These are phyloP conservation scores for Geranium brycei DNA, from an alignment of 345 rosid species.

Conservation along the genomic window DNA sequence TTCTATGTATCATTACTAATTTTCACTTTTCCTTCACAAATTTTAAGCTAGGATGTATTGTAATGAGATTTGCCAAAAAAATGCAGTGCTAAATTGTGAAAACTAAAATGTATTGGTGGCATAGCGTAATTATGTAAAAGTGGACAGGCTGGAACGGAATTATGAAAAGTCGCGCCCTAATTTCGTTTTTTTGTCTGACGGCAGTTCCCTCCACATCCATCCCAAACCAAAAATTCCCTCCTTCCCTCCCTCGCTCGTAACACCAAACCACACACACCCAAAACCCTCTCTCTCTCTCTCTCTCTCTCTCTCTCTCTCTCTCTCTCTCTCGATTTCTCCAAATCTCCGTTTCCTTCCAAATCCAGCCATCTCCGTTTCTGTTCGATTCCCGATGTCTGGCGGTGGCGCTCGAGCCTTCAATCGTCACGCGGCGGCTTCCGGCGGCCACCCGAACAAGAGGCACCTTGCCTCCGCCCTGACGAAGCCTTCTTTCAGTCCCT, in stretches of 20 bases:
- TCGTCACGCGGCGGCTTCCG: constrained; percentile 19
- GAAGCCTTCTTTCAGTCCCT: constrained; percentile 60
- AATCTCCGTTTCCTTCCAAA: not conserved
- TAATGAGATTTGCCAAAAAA: not conserved
- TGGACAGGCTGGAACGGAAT: not conserved
- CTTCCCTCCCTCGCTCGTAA: constrained; percentile 41
- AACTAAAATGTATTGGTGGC: not conserved
- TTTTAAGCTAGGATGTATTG: too few species aligned
- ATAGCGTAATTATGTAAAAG: not conserved
- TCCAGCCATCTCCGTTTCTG: not conserved
- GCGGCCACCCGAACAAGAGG: constrained; percentile 41
- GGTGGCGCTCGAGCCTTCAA: constrained; percentile 38
- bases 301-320: constrained; percentile 3
- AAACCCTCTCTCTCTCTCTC: constrained; percentile 13
- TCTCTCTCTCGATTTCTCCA: constrained; percentile 18
- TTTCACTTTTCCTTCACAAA: too few species aligned
- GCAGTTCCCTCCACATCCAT: constrained; percentile 59
- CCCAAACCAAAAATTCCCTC: constrained; percentile 53
- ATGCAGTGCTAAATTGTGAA: not conserved
- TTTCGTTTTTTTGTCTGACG: constrained; percentile 3
- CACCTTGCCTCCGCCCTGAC: constrained; percentile 62
- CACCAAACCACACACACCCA: not conserved
- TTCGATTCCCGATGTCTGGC: constrained; percentile 28
- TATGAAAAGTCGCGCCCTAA: not conserved
- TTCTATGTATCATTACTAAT: too few species aligned